Conservation (phyloP, 2,329 filamentous ascomycete species). For the Cytospora mali region DNA sequence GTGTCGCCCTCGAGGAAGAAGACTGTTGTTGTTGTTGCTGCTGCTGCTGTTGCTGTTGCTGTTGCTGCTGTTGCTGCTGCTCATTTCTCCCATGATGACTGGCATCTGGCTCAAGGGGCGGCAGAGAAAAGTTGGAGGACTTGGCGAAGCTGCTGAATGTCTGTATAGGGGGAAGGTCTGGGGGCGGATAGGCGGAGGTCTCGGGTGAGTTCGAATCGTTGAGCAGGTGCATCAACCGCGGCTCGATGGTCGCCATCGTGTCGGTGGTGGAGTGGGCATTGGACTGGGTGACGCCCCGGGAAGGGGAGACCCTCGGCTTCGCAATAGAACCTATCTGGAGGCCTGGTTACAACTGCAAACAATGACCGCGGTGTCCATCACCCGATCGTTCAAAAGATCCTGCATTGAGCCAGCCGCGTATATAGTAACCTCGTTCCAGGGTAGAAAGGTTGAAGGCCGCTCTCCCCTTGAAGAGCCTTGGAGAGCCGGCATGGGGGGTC, state of each 20-base stretch:
- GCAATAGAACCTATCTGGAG: constrained; percentile 12
- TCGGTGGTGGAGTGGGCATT: constrained; percentile 43
- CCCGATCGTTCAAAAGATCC: constrained; percentile 6
- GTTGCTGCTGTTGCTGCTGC: constrained; percentile 39
- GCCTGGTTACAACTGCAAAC: constrained; percentile 6
- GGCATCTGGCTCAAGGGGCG: constrained; percentile 56
- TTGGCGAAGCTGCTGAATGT: constrained; percentile 46
- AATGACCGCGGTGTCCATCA: constrained; percentile 20
- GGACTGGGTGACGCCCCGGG: constrained; percentile 30
- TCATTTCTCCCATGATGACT: constrained; percentile 41
- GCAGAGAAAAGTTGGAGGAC: constrained; percentile 48
- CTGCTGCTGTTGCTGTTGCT: constrained; percentile 43
- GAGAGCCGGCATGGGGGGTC: constrained; percentile 4
- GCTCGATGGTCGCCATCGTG: constrained; percentile 69
- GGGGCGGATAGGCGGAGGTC: constrained; percentile 43
- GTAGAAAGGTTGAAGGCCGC: not conserved
- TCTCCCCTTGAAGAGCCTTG: not conserved
- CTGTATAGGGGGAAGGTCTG: constrained; percentile 59
- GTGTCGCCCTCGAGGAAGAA: constrained; percentile 30
- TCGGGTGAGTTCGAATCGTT: constrained; percentile 55
- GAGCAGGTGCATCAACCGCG: constrained; percentile 65
- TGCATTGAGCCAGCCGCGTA: not conserved
- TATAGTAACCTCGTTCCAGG: not conserved
- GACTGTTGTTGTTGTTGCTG: constrained; percentile 36
- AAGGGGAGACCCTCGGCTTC: constrained; percentile 21